phyloP scores from a whole-genome alignment of 306 rosid species.

The Fragaria nilgerrensis region DNA sequence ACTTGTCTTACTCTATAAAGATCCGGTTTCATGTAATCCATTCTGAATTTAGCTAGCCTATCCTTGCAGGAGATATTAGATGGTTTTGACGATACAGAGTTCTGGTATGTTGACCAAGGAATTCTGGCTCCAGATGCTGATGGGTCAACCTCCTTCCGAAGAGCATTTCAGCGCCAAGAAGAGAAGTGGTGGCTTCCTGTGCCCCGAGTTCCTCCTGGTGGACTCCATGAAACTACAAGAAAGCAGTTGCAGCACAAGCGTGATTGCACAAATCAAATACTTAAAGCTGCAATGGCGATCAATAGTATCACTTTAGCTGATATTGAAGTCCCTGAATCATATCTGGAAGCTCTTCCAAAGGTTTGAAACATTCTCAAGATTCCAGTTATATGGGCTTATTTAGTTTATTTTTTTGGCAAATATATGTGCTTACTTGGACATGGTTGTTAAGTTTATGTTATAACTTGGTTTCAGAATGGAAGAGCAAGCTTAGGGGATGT shows the following conservation, averaged over 20 bases:
- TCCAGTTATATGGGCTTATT: background rate
- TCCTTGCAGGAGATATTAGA: constrained; percentile 73
- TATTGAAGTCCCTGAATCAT: constrained; percentile 83
- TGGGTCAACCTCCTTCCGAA: constrained; percentile 64
- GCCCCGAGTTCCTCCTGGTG: constrained; percentile 83
- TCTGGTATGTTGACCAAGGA: constrained; percentile 97
- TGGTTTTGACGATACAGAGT: constrained; percentile 64
- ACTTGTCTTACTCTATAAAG: constrained; percentile 7
- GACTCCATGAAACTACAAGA: constrained; percentile 66
- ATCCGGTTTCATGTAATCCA: constrained; percentile 12
- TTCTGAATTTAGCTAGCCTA: constrained; percentile 26
- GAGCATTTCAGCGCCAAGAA: constrained; percentile 80
- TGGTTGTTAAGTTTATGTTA: constrained; percentile 12
- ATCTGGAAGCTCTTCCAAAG: constrained; percentile 86
- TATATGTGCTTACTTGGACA: background rate
- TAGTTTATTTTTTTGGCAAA: background rate
- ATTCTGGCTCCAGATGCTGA: constrained; percentile 64
- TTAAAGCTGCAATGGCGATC: constrained; percentile 91
- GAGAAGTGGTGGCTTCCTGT: constrained; percentile 99
- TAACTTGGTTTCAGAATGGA: constrained; percentile 66
- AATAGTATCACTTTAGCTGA: constrained; percentile 75
- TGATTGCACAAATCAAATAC: constrained; percentile 77
- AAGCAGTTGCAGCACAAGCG: constrained; percentile 87
- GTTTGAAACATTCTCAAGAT: constrained; percentile 30
- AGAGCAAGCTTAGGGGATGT: constrained; percentile 80